These are phyloP conservation scores for Alternaria tenuissima DNA, from an alignment of 2,329 filamentous ascomycete genomes.

Conservation along the genomic window DNA sequence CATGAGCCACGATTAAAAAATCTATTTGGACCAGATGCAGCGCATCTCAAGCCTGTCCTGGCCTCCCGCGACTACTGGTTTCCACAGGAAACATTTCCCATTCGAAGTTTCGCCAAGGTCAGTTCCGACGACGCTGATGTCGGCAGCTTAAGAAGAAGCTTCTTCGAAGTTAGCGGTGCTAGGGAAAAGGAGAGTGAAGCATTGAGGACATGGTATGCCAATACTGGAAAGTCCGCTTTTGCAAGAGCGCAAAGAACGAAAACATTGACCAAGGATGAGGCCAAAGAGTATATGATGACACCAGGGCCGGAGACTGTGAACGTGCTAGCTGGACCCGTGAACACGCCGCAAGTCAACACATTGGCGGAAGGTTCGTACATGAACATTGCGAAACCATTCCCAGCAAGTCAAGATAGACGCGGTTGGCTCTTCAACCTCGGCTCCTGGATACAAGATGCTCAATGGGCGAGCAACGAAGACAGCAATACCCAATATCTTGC, in stretches of 20 bases:
- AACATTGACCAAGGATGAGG: conserved; percentile 49
- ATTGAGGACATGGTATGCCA: conserved; percentile 64
- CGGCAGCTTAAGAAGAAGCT: conserved; percentile 54
- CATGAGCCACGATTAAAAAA: conserved; percentile 55
- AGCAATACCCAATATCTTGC: conserved; percentile 65
- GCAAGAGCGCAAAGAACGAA: conserved; percentile 51
- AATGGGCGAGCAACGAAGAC: conserved; percentile 55
- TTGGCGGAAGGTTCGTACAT: conserved; percentile 55
- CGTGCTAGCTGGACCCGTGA: conserved; percentile 61
- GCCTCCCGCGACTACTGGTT: conserved; percentile 62
- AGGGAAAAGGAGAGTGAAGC: conserved; percentile 55
- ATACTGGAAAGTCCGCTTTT: conserved; percentile 54
- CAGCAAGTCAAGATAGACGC: conserved; percentile 38
- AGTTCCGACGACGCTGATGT: conserved; percentile 1
- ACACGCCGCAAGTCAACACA: conserved; percentile 54
- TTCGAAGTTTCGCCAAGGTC: conserved; percentile 27
- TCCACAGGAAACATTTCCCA: conserved; percentile 60
- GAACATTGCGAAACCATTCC: conserved; percentile 54
- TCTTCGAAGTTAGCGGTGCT: conserved; percentile 54
- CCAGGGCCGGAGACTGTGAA: conserved; percentile 40
- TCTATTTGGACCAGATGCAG: conserved; percentile 60
- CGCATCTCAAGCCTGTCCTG: conserved; percentile 59
- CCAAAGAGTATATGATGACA: conserved; percentile 55
- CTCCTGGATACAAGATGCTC: conserved; percentile 59
- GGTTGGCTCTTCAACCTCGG: conserved; percentile 67